Evolutionary conservation across 305 asterid species (phyloP).

Genomic region (Coffea humblotiana): DNA sequence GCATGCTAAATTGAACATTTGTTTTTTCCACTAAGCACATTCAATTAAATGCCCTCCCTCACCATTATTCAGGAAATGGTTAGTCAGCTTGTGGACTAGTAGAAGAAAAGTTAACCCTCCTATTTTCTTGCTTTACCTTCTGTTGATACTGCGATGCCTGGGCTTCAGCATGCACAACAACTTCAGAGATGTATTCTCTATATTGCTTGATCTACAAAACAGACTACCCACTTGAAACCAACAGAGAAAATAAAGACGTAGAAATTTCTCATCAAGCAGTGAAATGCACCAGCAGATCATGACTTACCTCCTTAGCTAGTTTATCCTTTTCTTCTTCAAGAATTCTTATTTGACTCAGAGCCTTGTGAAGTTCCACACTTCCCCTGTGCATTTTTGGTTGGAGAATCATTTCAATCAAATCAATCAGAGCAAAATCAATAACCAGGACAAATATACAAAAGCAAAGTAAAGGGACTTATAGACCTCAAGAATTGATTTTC

Average conservation of each 20-base stretch:
- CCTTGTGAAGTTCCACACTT: conserved; percentile 51
- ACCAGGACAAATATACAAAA: conserved; percentile 13
- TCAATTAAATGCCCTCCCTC: conserved; percentile 7
- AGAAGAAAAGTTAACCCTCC: not conserved
- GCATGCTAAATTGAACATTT: not conserved
- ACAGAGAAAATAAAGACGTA: conserved; percentile 14
- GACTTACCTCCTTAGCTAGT: conserved; percentile 64
- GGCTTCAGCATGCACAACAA: conserved; percentile 83
- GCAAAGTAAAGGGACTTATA: conserved; percentile 23
- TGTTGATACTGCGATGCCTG: conserved; percentile 87
- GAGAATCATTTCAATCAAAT: conserved; percentile 16
- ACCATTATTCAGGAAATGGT: conserved; percentile 1
- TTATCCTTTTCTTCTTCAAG: conserved; percentile 67
- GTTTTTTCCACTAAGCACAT: not conserved
- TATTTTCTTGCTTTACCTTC: conserved; percentile 47
- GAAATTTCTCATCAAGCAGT: not conserved
- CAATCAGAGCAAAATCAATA: conserved; percentile 19
- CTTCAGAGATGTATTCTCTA: conserved; percentile 71
- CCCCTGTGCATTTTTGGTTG: conserved; percentile 43
- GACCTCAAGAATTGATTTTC: conserved; percentile 57
- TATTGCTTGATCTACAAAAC: conserved; percentile 61
- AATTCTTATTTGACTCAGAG: conserved; percentile 42
- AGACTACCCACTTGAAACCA: conserved; percentile 28
- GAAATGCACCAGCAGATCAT: conserved; percentile 13
- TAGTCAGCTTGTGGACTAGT: not conserved